Conservation (phyloP, 2,329 filamentous ascomycete genomes). For the Aspergillus tubingensis region DNA sequence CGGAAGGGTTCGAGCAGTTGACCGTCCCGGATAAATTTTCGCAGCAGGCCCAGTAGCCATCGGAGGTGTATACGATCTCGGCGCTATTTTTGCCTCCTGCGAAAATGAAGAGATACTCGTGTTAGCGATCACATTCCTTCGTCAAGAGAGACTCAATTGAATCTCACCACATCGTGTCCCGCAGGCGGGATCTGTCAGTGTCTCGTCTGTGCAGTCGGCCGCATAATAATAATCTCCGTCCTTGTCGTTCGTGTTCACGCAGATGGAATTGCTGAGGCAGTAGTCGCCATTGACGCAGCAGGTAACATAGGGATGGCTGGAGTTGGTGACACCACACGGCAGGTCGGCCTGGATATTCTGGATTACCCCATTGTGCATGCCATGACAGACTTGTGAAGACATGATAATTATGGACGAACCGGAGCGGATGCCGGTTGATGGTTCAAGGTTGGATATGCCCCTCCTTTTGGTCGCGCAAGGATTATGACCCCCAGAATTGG, state of each 20-base stretch:
- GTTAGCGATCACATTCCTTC: neutral
- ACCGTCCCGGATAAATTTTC: neutral
- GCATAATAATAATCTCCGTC: conserved; percentile 6
- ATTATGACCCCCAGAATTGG: too few species aligned
- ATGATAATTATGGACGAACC: neutral
- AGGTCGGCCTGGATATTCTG: neutral
- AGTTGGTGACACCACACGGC: conserved; percentile 11
- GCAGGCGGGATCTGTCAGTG: conserved; percentile 9
- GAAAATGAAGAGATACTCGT: neutral
- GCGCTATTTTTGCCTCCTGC: neutral
- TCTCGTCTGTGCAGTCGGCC: conserved; percentile 15
- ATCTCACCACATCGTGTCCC: conserved; percentile 14
- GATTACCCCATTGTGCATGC: conserved; percentile 4
- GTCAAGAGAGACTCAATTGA: neutral
- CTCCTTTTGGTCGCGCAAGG: too few species aligned
- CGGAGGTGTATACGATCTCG: neutral
- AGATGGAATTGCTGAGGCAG: conserved; percentile 16
- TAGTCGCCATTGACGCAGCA: conserved; percentile 18
- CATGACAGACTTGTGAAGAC: conserved; percentile 7
- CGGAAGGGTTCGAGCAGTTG: conserved; percentile 7
- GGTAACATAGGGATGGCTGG: conserved; percentile 12
- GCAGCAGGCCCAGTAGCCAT: conserved; percentile 12
- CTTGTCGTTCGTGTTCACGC: neutral
- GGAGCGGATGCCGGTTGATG: neutral
- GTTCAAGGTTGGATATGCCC: too few species aligned